Evolutionary conservation across 208 protist genomes (phyloP).

Genomic region (Trypanosoma vivax): DNA sequence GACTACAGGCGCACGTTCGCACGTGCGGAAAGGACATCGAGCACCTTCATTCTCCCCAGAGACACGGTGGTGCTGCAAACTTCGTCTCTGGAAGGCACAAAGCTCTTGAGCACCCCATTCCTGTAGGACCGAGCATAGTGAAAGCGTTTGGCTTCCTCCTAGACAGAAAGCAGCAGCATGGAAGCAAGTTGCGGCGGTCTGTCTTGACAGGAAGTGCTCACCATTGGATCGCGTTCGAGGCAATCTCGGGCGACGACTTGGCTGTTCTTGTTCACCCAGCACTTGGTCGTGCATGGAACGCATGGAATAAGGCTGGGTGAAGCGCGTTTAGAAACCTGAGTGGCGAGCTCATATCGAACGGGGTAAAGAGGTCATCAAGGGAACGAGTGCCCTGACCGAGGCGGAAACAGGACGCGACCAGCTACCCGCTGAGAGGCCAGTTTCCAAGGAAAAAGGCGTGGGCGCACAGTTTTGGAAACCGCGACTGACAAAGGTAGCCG

Average conservation of each 20-base stretch:
- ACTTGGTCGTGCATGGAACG: no score
- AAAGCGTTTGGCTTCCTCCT: conserved; percentile 12
- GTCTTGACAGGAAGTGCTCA: not conserved
- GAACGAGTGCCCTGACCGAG: no score
- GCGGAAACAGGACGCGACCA: not conserved
- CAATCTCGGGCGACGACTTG: no score
- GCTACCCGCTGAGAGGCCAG: not conserved
- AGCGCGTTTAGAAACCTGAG: no score
- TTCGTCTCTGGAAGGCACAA: conserved; percentile 13
- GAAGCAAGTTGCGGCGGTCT: conserved; percentile 8
- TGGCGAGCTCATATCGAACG: no score
- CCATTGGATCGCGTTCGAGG: no score
- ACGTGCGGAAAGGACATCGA: conserved; percentile 8
- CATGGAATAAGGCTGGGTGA: no score
- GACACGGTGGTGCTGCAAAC: conserved; percentile 2
- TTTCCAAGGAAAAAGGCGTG: not conserved
- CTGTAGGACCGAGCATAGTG: not conserved
- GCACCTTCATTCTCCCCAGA: conserved; percentile 5
- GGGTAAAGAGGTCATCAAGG: no score
- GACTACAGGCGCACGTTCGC: not conserved
- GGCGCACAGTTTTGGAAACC: conserved; percentile 8
- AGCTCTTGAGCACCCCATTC: not conserved
- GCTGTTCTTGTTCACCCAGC: no score
- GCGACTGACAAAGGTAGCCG: conserved; percentile 1
- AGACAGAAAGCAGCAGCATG: conserved; percentile 5